Evolutionary conservation across 306 rosid genomes (phyloP).

Genomic region (Corylus avellana): DNA sequence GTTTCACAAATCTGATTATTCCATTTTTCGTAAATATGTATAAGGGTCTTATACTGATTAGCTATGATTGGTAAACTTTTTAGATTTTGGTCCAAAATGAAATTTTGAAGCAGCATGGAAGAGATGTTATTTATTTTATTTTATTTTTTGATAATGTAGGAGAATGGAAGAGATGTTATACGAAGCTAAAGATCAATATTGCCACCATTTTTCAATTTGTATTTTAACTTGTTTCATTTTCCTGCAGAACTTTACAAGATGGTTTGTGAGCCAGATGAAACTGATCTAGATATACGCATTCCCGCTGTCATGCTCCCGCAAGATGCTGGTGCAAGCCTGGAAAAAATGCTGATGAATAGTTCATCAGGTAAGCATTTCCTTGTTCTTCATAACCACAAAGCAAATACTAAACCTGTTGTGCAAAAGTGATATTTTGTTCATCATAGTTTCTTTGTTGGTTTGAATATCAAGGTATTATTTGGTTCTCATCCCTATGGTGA

Average conservation of each 20-base stretch:
- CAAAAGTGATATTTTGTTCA: not conserved
- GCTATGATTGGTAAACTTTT: not conserved
- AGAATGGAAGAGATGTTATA: not conserved
- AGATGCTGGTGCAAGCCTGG: conserved; percentile 85
- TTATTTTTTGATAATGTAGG: too few relatives aligned
- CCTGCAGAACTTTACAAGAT: conserved; percentile 92
- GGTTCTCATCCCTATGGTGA: not conserved
- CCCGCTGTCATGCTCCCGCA: conserved; percentile 92
- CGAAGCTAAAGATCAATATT: not conserved
- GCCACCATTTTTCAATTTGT: conserved; percentile 14
- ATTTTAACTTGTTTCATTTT: conserved; percentile 27
- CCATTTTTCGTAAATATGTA: not conserved
- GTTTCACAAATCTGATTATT: not conserved
- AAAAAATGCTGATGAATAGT: conserved; percentile 55
- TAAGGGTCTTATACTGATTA: not conserved
- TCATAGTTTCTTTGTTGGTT: conserved; percentile 12
- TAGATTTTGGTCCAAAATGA: not conserved
- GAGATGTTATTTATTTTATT: not conserved
- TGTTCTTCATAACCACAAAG: conserved; percentile 14
- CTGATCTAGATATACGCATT: conserved; percentile 74
- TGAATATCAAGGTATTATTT: not conserved
- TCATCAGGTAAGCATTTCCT: conserved; percentile 52
- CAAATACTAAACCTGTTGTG: not conserved
- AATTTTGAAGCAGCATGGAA: conserved; percentile 1
- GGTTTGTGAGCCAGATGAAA: conserved; percentile 89